Conservation (phyloP, 2,329 filamentous ascomycete species). For the Clathrospora elynae region DNA sequence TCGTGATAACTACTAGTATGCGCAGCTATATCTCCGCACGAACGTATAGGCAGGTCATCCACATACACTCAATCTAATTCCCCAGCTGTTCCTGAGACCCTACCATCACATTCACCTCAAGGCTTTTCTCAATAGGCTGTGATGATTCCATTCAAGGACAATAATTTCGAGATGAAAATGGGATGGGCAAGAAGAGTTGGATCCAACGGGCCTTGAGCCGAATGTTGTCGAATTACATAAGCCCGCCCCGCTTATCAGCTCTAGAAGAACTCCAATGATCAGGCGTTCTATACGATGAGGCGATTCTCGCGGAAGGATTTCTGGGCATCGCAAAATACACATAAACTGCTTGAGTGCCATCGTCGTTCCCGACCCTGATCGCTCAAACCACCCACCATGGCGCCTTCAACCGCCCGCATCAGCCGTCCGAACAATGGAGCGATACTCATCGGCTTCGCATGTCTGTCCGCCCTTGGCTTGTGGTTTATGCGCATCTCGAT, state of each 20-base stretch:
- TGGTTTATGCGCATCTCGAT: slow-evolving; percentile 22
- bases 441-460: slow-evolving; percentile 4
- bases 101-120: too few relatives aligned
- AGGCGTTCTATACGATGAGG: not conserved
- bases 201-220: too few relatives aligned
- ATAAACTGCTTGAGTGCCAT: not conserved
- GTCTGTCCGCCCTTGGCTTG: slow-evolving; percentile 9
- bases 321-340: not conserved
- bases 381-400: slow-evolving; percentile 11
- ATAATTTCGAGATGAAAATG: too few relatives aligned
- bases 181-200: too few relatives aligned
- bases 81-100: too few relatives aligned
- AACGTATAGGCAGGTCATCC: too few relatives aligned
- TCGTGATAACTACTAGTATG: too few relatives aligned
- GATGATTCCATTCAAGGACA: too few relatives aligned
- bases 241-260: not conserved
- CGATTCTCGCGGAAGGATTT: slow-evolving; percentile 1
- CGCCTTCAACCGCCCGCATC: slow-evolving; percentile 3
- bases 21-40: too few relatives aligned
- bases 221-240: too few relatives aligned
- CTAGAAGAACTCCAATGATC: not conserved
- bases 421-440: slow-evolving; percentile 18
- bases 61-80: too few relatives aligned
- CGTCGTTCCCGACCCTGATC: not conserved
- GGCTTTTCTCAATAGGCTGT: too few relatives aligned